Base-by-base conservation (phyloP, 371 early-diverging fungal genomes). In the Lichtheimia ramosa region DNA sequence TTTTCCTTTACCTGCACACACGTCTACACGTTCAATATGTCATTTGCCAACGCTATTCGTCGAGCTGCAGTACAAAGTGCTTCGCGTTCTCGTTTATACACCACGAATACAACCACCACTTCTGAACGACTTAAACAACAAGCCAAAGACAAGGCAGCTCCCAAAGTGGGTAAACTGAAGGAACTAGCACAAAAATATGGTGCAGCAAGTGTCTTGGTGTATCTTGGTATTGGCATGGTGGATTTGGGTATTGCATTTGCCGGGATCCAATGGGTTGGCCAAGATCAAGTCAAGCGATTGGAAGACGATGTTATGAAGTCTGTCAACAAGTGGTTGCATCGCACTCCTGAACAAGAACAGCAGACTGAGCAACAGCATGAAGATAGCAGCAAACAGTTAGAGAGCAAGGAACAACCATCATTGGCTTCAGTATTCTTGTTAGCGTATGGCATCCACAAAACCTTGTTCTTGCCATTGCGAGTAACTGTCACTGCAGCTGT, bases 361-460 rank as follows among this genome's bases (percentile, higher is more conserved):
- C 41, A 48, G n/a, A 4, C 34, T 8, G 34, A 34, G 7, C 28
- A 3, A 28, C 28, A 28, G 7, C 28, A 28, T 5, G 34, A 34
- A 8, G 21, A 24, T 55, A 65, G 20, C 43, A 63, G 7, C 21
- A 34, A 34, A 10, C 34, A 34, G 10, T 34, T 34, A 2, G 46
- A 15, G 3, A 55, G 64, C 12, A 62, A 63, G 25, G 71, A 63
- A 21, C 21, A 66, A 24, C 68, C 77, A 18, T 77, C 77, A 0
- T 59, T 77, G 34, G 63, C 74, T 0, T 75, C 75, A n/a, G 65
- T 81, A 15, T 75, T 81, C 39, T 54, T 77, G 8, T 53, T 81
- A 25, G 75, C 77, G 0, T 81, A 81, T 48, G 74, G 72, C n/a
- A 81, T 81, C 24, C 81, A 77, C 58, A 81, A 81, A 55, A 81